Conservation (phyloP, 768 basidiomycete species). For the Chalciporus sphaerocephalus region DNA sequence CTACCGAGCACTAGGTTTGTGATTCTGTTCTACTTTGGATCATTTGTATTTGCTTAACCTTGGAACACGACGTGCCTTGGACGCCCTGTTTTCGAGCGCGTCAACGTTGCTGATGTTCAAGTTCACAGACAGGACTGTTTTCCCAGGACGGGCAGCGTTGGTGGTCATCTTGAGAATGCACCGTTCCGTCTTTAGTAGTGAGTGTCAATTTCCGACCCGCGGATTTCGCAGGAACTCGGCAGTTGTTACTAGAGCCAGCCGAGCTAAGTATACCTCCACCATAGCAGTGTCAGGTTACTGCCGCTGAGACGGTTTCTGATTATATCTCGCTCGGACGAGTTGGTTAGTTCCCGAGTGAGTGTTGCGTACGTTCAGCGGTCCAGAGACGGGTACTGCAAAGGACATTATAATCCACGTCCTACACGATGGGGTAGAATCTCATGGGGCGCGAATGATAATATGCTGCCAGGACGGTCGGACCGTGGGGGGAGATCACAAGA, state of each 20-base stretch:
- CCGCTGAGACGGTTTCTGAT: background rate
- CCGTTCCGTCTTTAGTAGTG: constrained; percentile 7
- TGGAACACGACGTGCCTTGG: background rate
- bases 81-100: background rate
- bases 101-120: no score
- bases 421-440: background rate
- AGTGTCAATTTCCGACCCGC: constrained; percentile 14
- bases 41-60: constrained; percentile 23
- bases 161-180: constrained; percentile 15
- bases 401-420: no score
- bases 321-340: constrained; percentile 3
- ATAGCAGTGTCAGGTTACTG: background rate
- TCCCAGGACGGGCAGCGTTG: constrained; percentile 17
- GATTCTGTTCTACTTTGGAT: constrained; percentile 9
- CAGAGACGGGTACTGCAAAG: no score
- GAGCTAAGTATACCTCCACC: background rate
- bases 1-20: background rate
- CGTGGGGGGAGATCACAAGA: constrained; percentile 23
- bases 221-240: constrained; percentile 23
- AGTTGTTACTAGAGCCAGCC: constrained; percentile 12
- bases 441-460: no score
- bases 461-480: constrained; percentile 10
- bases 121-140: no score
- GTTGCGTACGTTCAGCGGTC: no score
- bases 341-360: no score